Evolutionary conservation across 371 early-diverging fungal genomes (phyloP), one percentile per base, ranked within the genome.

Genomic region (Mucor saturninus): DNA sequence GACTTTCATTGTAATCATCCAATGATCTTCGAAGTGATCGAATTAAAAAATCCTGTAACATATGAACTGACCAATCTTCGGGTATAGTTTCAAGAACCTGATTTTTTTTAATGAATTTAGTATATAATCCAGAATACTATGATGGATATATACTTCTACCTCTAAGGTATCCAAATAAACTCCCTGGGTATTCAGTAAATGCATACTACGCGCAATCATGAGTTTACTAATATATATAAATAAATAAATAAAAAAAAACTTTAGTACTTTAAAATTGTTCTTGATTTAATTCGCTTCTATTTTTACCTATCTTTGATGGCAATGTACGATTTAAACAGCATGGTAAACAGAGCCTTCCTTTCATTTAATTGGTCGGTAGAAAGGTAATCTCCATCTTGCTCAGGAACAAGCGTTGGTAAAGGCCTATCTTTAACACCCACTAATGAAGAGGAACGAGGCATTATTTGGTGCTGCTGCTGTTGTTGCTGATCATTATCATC

Each of bases 21-120:
- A 83, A 62, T 13, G 76, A 80, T 58, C 77, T 74, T 50, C 88
- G 73, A 29, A 88, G 50, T 2, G 89, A 83, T 10, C 81, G 64
- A 13, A 76, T 59, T 10, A 91, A 62, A 54, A 86, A 91, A 11
- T 79, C 68, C 56, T 82, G 80, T 0, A 90, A 67, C 58, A 82
- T 64, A 26, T 84, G 77, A 26, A 91, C 61, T 0, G 91, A 80
- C 91, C 90, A 91, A 40, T 77, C 73, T 42, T 85, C 81, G 2
- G 91, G 90, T 40, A 89, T 67, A 38, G 79, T 56, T 9, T 81
- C 66, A 55, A 91, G 69, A 14, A 89, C 86, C 89, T 89, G 13
- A 53, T 30, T 43, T 21, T 21, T 21, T 21, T 21, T 21, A 0
- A 21, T 21, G 21, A 21, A 21, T 21, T 21, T 21, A 21, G 21